These are phyloP conservation scores for Hysterium pulicare DNA, from an alignment of 2,329 filamentous ascomycete genomes.

Conservation along the genomic window DNA sequence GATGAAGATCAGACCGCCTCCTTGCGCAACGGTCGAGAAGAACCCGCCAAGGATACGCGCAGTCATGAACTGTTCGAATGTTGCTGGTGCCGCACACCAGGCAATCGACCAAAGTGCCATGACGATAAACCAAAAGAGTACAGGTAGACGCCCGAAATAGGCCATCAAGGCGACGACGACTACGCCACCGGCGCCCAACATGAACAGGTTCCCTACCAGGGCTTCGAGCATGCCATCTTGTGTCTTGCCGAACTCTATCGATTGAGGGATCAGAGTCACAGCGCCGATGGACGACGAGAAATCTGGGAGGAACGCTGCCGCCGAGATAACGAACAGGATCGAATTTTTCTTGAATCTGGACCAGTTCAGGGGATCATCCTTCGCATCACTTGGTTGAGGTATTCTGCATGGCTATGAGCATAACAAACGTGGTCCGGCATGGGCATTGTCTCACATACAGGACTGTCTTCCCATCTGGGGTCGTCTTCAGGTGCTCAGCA, in stretches of 20 bases:
- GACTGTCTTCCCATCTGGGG: slow-evolving; percentile 40
- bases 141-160: slow-evolving; percentile 4
- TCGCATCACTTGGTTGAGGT: too few relatives aligned
- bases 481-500: slow-evolving; percentile 30
- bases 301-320: slow-evolving; percentile 48
- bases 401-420: too few relatives aligned
- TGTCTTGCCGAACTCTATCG: too few relatives aligned
- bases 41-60: slow-evolving; percentile 24
- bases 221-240: slow-evolving; percentile 7
- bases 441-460: slow-evolving; percentile 55
- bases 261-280: too few relatives aligned
- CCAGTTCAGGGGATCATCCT: slow-evolving; percentile 56
- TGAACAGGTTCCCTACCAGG: slow-evolving; percentile 4
- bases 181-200: slow-evolving; percentile 18
- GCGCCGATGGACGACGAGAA: slow-evolving; percentile 46
- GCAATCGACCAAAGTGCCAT: slow-evolving; percentile 44
- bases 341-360: slow-evolving; percentile 47
- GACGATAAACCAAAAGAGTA: slow-evolving; percentile 34
- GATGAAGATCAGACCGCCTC: slow-evolving; percentile 21
- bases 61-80: slow-evolving; percentile 37
- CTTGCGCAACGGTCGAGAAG: slow-evolving; percentile 20
- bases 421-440: too few relatives aligned
- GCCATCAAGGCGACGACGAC: slow-evolving; percentile 18
- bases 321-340: slow-evolving; percentile 47
- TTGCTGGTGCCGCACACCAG: slow-evolving; percentile 37